Base-by-base conservation (phyloP, 208 protist genomes). In the Balamuthia mandrillaris region DNA sequence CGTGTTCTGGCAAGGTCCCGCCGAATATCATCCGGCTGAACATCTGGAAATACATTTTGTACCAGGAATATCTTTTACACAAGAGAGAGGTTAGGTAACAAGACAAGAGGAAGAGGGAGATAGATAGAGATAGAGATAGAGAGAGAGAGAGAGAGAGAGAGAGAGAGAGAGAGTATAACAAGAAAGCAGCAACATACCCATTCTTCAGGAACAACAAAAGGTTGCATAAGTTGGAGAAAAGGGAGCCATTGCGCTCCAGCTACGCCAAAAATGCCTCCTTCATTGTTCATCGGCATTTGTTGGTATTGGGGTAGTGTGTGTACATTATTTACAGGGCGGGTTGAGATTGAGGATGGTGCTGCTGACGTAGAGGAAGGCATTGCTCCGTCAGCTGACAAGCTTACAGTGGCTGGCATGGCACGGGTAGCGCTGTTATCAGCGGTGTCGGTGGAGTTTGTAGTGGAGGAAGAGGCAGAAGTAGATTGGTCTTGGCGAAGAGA, bases 31-130 rank as follows among this genome's bases (percentile, higher is more conserved):
- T 81, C 72, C 29, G 27, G 4, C 45, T 42, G 18, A 6, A 81
- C 45, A 29, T 81, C 6, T 2, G 72, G 72, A 51, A 81, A 81
- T 14, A 81, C n/a, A 42, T 81, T 51, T 24, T 81, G 72, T 33
- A 81, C 72, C 9, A n/a, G 4, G 6, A 33, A 51, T 33, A 81
- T 51, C 72, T 81, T 42, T 56, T 18, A n/a, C 49, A 4, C 16
- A 37, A n/a, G 45, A 12, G 49, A 16, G 39, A 54, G 4, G 5
- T 39, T 29, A 14, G 29, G 54, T 5, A 61, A n/a, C 45, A n/a
- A 68, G 60, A 14, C 16, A n/a, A n/a, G 24, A 7, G 37, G 4
- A 14, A 12, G 7, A 24, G 54, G 12, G 37, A 3, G 27, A 6
- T 42, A 78, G 29, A 31, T 49, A 29, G n/a, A 56, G 7, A n/a